phyloP scores from a whole-genome alignment of 495 filamentous ascomycete species.

The Xylaria venustula region DNA sequence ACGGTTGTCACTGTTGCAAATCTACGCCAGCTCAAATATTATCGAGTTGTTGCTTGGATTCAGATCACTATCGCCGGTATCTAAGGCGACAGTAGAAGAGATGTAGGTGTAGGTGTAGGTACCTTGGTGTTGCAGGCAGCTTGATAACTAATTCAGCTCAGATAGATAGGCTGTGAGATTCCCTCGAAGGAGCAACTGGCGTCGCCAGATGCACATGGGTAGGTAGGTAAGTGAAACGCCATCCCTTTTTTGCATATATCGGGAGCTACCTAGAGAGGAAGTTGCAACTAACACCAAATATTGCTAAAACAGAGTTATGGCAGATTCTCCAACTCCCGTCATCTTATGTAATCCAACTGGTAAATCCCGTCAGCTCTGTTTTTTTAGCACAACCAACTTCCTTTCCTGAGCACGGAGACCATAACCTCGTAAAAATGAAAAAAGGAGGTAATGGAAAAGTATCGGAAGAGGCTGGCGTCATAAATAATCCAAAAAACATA shows the following conservation, averaged over 20 bases:
- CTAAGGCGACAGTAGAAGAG: background rate
- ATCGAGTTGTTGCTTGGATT: background rate
- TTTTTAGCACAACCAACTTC: background rate
- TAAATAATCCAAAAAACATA: too few species aligned
- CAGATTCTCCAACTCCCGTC: too few species aligned
- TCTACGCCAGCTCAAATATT: background rate
- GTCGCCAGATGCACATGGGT: background rate
- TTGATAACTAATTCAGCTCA: background rate
- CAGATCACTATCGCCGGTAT: background rate
- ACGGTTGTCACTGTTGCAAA: background rate
- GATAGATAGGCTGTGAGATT: background rate
- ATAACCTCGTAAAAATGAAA: background rate
- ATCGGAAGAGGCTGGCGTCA: background rate
- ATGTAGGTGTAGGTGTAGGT: too few species aligned
- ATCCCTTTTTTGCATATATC: conserved; percentile 3
- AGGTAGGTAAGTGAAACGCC: background rate
- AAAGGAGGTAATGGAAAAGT: background rate
- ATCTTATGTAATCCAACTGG: background rate
- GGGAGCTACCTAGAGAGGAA: background rate
- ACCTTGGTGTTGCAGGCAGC: background rate
- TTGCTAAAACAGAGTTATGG: background rate
- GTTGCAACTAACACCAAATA: background rate
- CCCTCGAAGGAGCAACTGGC: background rate
- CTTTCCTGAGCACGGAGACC: background rate
- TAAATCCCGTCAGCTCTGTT: too few species aligned